A percentile compares a stretch with the other conserved stretches of the same genome.
Evolutionary conservation across 2,329 filamentous ascomycete genomes (phyloP).

Genomic region (Lithohypha guttulata): DNA sequence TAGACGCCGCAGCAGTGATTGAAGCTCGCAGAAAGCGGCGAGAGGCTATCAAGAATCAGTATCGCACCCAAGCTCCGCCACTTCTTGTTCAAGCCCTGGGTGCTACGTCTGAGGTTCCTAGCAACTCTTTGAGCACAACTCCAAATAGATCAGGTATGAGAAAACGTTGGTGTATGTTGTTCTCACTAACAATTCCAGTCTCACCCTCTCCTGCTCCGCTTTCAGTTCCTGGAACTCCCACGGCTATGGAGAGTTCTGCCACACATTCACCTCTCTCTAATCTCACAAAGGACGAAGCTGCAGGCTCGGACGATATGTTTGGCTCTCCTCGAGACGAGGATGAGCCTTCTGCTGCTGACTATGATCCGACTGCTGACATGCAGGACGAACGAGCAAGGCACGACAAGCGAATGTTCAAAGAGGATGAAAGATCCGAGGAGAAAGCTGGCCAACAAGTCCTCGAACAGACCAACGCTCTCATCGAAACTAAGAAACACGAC

Average conservation of each 20-base stretch:
- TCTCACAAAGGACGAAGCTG: constrained; percentile 55
- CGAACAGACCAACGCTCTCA: constrained; percentile 29
- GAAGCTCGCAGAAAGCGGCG: constrained; percentile 74
- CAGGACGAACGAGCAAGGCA: constrained; percentile 67
- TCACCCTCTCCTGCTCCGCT: constrained; percentile 19
- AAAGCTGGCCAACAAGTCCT: constrained; percentile 50
- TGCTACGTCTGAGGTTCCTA: constrained; percentile 44
- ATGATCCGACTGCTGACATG: constrained; percentile 83
- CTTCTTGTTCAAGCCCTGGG: constrained; percentile 66
- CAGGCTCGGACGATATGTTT: constrained; percentile 51
- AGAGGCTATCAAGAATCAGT: constrained; percentile 76
- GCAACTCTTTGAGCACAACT: constrained; percentile 31
- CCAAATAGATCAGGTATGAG: constrained; percentile 30
- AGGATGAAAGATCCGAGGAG: constrained; percentile 42
- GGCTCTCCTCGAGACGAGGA: constrained; percentile 36
- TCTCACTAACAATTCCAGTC: constrained; percentile 3
- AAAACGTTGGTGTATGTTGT: background rate
- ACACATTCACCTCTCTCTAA: constrained; percentile 50
- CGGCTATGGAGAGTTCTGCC: constrained; percentile 36
- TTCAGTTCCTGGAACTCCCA: constrained; percentile 35
- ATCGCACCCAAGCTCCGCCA: constrained; percentile 58
- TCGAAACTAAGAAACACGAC: constrained; percentile 34
- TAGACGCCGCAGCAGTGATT: constrained; percentile 74
- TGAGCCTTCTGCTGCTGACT: constrained; percentile 83
- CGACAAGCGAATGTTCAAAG: constrained; percentile 51